These are phyloP conservation scores for Rhodotorula diobovata DNA, from an alignment of 768 basidiomycete genomes.

Conservation along the genomic window DNA sequence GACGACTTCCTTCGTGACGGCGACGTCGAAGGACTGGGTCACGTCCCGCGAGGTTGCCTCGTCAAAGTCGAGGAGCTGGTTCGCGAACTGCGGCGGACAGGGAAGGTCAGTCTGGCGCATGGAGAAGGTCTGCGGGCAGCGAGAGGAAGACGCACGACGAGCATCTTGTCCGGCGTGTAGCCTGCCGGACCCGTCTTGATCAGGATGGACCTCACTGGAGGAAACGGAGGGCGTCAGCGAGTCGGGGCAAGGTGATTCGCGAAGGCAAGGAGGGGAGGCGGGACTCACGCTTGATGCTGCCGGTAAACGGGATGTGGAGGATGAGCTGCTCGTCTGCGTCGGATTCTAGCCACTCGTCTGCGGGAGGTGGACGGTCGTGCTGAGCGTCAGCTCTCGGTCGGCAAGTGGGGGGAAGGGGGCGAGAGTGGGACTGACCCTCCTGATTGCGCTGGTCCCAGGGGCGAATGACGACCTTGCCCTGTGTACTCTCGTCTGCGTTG, in stretches of 20 bases:
- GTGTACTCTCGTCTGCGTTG: conserved; percentile 46
- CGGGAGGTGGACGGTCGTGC: fast-evolving
- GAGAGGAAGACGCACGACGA: conserved; percentile 43
- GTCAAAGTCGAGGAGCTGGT: conserved; percentile 44
- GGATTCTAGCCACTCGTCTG: conserved; percentile 46
- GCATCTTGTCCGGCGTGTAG: conserved; percentile 44
- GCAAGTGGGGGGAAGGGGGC: background rate
- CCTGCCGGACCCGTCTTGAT: conserved; percentile 48
- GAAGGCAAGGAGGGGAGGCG: background rate
- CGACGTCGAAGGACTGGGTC: conserved; percentile 42
- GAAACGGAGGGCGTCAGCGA: background rate
- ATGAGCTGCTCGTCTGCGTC: conserved; percentile 50
- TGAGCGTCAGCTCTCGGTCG: background rate
- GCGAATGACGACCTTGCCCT: conserved; percentile 47
- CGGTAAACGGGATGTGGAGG: conserved; percentile 40
- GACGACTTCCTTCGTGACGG: conserved; percentile 44
- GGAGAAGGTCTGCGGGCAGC: fast-evolving
- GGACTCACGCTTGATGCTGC: conserved; percentile 26
- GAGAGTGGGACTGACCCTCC: conserved; percentile 31
- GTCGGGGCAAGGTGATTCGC: background rate
- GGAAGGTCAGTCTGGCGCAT: background rate
- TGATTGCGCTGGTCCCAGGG: conserved; percentile 47
- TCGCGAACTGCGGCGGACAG: conserved; percentile 23
- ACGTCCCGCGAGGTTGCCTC: conserved; percentile 32
- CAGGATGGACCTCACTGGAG: conserved; percentile 48